These are phyloP conservation scores for Colletotrichum chlorophyti DNA, from an alignment of 2,329 filamentous ascomycete genomes.

Conservation along the genomic window DNA sequence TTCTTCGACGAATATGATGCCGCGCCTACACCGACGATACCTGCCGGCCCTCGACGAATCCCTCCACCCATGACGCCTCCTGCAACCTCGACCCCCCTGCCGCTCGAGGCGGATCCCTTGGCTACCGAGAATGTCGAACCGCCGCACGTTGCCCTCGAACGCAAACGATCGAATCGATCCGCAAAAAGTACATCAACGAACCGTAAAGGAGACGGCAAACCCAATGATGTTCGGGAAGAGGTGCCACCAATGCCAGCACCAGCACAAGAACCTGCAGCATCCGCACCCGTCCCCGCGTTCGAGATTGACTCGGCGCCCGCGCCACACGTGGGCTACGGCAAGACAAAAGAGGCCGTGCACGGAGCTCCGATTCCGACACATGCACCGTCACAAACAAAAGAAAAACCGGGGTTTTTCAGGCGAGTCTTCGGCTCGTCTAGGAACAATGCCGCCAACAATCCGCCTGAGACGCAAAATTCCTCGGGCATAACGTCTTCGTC, in stretches of 20 bases:
- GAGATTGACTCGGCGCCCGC: constrained; percentile 63
- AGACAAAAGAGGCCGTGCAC: constrained; percentile 58
- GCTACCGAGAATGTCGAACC: constrained; percentile 10
- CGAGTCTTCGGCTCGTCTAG: constrained; percentile 84
- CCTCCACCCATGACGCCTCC: constrained; percentile 9
- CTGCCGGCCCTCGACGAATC: constrained; percentile 73
- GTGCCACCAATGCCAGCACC: not conserved
- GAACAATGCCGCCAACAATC: constrained; percentile 44
- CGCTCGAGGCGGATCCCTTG: constrained; percentile 3
- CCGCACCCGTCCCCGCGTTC: constrained; percentile 41
- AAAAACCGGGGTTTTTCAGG: constrained; percentile 88
- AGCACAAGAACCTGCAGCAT: too few relatives aligned
- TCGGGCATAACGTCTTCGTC: constrained; percentile 42
- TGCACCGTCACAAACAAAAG: constrained; percentile 60
- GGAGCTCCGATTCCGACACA: constrained; percentile 59
- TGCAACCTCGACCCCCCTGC: constrained; percentile 27
- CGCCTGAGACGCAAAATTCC: constrained; percentile 21
- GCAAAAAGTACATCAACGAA: constrained; percentile 18
- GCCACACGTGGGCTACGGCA: constrained; percentile 65
- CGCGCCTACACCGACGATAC: constrained; percentile 85
- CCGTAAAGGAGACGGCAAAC: constrained; percentile 13
- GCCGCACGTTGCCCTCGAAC: constrained; percentile 12
- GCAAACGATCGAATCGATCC: constrained; percentile 16
- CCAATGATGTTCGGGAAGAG: constrained; percentile 2
- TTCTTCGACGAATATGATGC: constrained; percentile 73